Base-by-base conservation (phyloP, 352 stramenopile species). In the Phytophthora brassicae region DNA sequence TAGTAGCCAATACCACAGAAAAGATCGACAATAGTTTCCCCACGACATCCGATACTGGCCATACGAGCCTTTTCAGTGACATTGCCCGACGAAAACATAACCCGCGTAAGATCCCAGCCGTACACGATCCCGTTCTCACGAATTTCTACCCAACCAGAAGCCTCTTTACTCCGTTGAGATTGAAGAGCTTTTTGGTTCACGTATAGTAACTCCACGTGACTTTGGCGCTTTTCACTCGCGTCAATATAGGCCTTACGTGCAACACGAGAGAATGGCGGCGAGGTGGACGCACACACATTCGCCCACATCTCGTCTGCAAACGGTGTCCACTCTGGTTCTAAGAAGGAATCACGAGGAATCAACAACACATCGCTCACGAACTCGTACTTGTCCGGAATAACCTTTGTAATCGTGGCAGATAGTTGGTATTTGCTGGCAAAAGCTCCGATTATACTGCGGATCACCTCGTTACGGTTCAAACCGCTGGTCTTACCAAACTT, bases 1-100 rank as follows among this genome's bases (percentile, higher is more conserved):
- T 98, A 99, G 69, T 99, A 99, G 13, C 96, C 96, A 69, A 99
- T 99, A n/a, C 96, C 96, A 33, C 92, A 95, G 59, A 98, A 99
- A 42, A 99, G 79, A 63, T 99, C 96, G 28, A 99, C 86, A 24
- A 99, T 88, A 1, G 87, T 74, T 54, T 99, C 94, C 19, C 75
- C 86, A 16, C 62, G 58, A 69, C 91, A 96, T 0, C 90, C 81
- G 51, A 93, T 89, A 24, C 48, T 75, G 24, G 77, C 96, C 80
- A 98, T 98, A 22, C 96, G 89, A 36, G 92, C 92, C 68, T 98
- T 98, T 71, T 99, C 96, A 2, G 94, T 97, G 42, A 98, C 90
- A 64, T 99, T 99, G 6, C 96, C 96, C 7, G 90, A 95, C 42
- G 90, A 98, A 70, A 99, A 99, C 96, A 99, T 99, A 26, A 98